Evolutionary conservation across 345 rosid genomes (phyloP).

Genomic region (Linum usitatissimum): DNA sequence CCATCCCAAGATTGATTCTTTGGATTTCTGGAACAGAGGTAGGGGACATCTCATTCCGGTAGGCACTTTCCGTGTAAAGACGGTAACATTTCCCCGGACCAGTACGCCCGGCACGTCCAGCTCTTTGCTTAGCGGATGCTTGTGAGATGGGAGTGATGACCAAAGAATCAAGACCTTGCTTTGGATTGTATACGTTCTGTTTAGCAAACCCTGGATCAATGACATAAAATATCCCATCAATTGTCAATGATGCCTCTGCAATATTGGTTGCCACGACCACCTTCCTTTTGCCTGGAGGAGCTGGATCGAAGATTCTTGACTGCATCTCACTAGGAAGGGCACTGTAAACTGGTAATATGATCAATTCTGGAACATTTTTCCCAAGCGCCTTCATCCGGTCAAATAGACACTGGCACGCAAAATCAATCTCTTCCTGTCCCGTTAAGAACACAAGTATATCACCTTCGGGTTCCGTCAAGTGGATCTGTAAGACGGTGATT

Average conservation of each 20-base stretch:
- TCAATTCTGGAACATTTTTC: constrained; percentile 3
- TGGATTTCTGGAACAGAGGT: neutral
- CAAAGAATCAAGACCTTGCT: constrained; percentile 4
- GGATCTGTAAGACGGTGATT: neutral
- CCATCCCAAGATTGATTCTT: neutral
- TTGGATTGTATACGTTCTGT: neutral
- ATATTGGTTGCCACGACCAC: constrained; percentile 3
- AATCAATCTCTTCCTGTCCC: neutral
- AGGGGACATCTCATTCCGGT: neutral
- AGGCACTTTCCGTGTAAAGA: neutral
- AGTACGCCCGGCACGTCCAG: constrained; percentile 1
- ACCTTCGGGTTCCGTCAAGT: constrained; percentile 3
- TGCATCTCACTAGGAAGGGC: constrained; percentile 1
- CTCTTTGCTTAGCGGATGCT: constrained; percentile 3
- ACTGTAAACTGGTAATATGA: constrained; percentile 2
- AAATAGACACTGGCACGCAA: neutral
- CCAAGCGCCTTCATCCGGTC: neutral
- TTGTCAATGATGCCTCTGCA: neutral
- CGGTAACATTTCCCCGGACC: neutral
- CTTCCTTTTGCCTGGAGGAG: constrained; percentile 2
- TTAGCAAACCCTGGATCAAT: neutral
- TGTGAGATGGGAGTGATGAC: constrained; percentile 2
- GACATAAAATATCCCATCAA: neutral
- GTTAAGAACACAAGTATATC: constrained; percentile 1
- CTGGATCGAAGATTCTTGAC: neutral